phyloP scores from a whole-genome alignment of 2,329 filamentous ascomycete genomes.

The Thelonectria rubi region DNA sequence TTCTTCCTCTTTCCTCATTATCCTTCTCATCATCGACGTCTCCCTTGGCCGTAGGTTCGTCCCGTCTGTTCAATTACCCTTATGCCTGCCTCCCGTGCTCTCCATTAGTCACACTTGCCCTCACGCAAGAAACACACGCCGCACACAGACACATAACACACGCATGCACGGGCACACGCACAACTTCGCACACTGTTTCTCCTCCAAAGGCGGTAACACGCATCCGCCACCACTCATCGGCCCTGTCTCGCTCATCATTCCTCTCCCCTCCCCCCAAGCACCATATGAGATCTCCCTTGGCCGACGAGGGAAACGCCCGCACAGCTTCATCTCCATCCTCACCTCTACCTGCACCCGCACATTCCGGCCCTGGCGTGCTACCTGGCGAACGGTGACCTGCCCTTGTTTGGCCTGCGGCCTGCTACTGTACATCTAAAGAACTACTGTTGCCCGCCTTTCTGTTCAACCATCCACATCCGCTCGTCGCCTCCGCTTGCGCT shows the following conservation, averaged over 20 bases:
- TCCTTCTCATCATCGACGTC: background rate
- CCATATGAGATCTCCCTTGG: constrained; percentile 45
- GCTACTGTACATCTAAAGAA: constrained; percentile 41
- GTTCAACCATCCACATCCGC: constrained; percentile 13
- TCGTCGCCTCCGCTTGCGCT: constrained; percentile 26
- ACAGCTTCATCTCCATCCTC: constrained; percentile 30
- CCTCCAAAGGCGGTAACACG: constrained; percentile 13
- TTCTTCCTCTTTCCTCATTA: constrained; percentile 2
- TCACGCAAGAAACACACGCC: constrained; percentile 3
- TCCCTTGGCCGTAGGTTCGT: background rate
- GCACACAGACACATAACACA: constrained; percentile 18
- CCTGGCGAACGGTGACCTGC: constrained; percentile 33
- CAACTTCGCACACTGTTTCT: constrained; percentile 12
- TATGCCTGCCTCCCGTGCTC: background rate
- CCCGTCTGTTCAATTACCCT: constrained; percentile 5
- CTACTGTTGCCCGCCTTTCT: constrained; percentile 27
- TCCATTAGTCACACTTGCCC: constrained; percentile 12
- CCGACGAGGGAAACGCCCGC: constrained; percentile 35
- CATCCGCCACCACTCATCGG: constrained; percentile 25
- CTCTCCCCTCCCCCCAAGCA: constrained; percentile 40
- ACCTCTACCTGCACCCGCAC: constrained; percentile 30
- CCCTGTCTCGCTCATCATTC: constrained; percentile 51
- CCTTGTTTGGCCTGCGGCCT: constrained; percentile 40
- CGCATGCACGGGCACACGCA: constrained; percentile 9
- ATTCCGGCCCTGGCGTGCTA: constrained; percentile 41